Evolutionary conservation across 768 basidiomycete genomes (phyloP), one percentile per base, ranked within the genome.

Genomic region (Amanita thiersii): DNA sequence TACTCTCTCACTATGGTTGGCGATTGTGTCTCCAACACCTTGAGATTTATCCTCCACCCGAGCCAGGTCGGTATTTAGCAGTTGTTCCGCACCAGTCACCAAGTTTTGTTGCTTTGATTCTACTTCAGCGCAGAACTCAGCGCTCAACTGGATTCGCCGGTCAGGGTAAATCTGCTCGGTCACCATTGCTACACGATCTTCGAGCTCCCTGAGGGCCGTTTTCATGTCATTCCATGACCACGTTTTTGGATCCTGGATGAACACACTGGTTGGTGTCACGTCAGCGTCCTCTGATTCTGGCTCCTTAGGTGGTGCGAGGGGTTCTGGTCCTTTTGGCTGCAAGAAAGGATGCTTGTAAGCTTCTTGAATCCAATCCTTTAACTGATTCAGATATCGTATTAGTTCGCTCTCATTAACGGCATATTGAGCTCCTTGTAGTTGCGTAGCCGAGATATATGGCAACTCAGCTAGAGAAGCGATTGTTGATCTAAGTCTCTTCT

Each of bases 61-160:
- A 11, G 25, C 25, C 14, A 43, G 23, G 4, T 24, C 19, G 5
- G 5, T 39, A 18, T 15, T 24, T 10, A 33, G 20, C 8, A 6
- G 12, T 31, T 37, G 12, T 17, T 5, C 20, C 14, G 8, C 26
- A 7, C 24, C 34, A 37, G 15, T 28, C 7, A n/a, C 9, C 18
- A 29, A 29, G 29, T 9, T 37, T 15, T 31, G 38, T 30, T 32
- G 17, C 23, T n/a, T 19, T 8, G 11, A 61, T 35, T 69, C 67
- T 52, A 75, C 79, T n/a, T 86, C 79, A 54, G 79, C 78, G 37
- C 67, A 64, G 64, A 70, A 82, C 44, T 83, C 83, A 37, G 60
- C 67, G 53, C 77, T 77, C 5, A 77, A 72, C 54, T 71, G 74
- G 7, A 45, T 49, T 32, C 33, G 52, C 9, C 31, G n/a, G 9